A percentile compares a stretch with the other conserved stretches of the same genome.
Conservation (phyloP, 2,329 filamentous ascomycete species). For the Coccinonectria pachysandricola region DNA sequence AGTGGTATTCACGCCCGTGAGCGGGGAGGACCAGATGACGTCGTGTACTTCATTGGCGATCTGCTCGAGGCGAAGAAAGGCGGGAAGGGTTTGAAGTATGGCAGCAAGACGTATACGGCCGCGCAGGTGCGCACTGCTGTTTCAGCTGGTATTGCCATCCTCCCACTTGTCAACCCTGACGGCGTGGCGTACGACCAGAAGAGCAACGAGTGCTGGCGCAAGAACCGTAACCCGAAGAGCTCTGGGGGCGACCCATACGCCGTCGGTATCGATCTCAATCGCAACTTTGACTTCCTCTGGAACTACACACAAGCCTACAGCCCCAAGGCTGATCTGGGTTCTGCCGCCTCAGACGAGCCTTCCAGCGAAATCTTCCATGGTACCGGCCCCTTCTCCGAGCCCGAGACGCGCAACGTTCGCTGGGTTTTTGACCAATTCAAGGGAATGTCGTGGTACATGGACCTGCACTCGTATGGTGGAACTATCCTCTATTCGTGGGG, state of each 20-base stretch:
- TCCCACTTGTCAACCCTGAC: conserved; percentile 45
- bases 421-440: conserved; percentile 40
- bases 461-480: conserved; percentile 45
- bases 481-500: conserved; percentile 47
- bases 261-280: conserved; percentile 42
- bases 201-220: conserved; percentile 42
- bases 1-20: conserved; percentile 48
- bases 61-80: conserved; percentile 42
- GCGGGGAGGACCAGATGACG: conserved; percentile 44
- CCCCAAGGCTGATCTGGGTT: conserved; percentile 23
- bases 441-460: conserved; percentile 45
- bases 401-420: conserved; percentile 44
- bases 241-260: conserved; percentile 21
- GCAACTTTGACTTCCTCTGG: conserved; percentile 50
- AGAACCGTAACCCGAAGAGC: conserved; percentile 40
- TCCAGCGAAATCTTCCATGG: conserved; percentile 40
- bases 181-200: conserved; percentile 42
- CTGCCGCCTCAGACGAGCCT: conserved; percentile 29
- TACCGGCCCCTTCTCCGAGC: conserved; percentile 40
- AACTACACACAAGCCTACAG: conserved; percentile 37
- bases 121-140: conserved; percentile 41
- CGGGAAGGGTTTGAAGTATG: conserved; percentile 40
- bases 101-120: conserved; percentile 39
- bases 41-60: conserved; percentile 48
- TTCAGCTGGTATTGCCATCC: conserved; percentile 40